Conservation (phyloP, 192 early-diverging fungal genomes). For the Coemansia erecta region DNA sequence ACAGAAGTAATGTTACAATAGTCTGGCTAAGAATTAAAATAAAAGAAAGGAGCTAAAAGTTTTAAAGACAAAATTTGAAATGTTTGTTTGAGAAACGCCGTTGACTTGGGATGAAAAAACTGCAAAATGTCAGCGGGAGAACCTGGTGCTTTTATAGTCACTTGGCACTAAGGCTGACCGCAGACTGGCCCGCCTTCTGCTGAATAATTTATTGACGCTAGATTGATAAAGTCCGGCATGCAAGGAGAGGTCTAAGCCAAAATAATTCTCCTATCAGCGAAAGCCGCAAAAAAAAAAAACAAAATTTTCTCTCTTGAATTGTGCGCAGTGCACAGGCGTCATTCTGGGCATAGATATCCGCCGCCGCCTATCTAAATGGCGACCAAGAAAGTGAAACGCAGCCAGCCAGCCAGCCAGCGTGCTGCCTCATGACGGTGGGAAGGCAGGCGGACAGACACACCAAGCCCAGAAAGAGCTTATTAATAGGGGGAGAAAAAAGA, state of each 20-base stretch:
- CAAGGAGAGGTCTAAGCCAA: background rate
- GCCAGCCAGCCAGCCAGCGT: constrained; percentile 2
- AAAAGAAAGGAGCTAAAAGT: background rate
- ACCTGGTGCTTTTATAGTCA: constrained; percentile 1
- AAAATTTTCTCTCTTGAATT: too few relatives aligned
- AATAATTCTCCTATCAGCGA: background rate
- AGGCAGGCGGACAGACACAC: background rate
- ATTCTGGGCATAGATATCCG: background rate
- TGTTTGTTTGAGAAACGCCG: constrained; percentile 5
- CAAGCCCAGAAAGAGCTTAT: background rate
- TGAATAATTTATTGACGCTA: background rate
- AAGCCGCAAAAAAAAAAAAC: background rate
- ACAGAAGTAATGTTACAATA: constrained; percentile 8
- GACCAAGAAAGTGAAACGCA: background rate
- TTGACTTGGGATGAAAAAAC: constrained; percentile 5
- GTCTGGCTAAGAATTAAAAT: constrained; percentile 3
- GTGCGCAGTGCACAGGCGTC: background rate
- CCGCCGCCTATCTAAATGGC: constrained; percentile 1
- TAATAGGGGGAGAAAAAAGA: background rate
- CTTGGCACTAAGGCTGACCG: background rate
- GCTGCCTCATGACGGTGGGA: constrained; percentile 8
- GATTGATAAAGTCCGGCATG: background rate
- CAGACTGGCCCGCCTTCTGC: constrained; percentile 3
- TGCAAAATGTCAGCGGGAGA: background rate
- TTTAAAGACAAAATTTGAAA: constrained; percentile 4